Evolutionary conservation across 2,329 filamentous ascomycete species (phyloP), one percentile per base, ranked within the genome.

Genomic region (Colletotrichum sp.): DNA sequence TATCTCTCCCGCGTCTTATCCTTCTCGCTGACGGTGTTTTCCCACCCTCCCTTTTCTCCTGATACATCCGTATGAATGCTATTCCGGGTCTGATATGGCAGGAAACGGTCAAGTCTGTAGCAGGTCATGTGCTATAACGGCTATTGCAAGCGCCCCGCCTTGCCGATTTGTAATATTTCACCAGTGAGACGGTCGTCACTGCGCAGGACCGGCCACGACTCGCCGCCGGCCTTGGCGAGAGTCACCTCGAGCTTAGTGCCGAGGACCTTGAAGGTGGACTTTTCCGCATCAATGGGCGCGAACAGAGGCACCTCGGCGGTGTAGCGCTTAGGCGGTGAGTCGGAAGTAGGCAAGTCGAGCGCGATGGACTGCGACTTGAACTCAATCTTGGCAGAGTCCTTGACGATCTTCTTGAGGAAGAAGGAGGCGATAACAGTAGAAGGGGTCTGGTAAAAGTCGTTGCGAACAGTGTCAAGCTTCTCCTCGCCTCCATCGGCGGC

Each of bases 371-470:
- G 88, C 4, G 90, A 82, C 44, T 88, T 84, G 83, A 99, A 96
- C 29, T 90, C 88, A 62, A 99, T 90, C 79, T 91, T 93, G 68
- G 95, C 94, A 30, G 88, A 90, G 29, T 93, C 90, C 86, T 96
- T 98, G 86, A 96, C 92, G 81, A 99, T 98, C 88, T 99, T 99
- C 89, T 99, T 99, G 71, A 99, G 90, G 87, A 98, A 99, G 80
- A 98, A 94, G 11, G 95, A 97, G 3, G 95, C 96, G 79, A 98
- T 98, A 73, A 99, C 95, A 16, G 92, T 93, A 15, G 92, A 91
- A 4, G 94, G 89, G 2, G 97, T 99, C 86, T 99, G 97, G 87
- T 99, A 99, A 86, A 96, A 99, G 85, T 99, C 97, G 82, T 94
- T 92, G 77, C 94, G 94, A 78, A 98, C 94, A 5, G 92, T 93